Percentiles rank a stretch among this genome's conserved stretches.
These are phyloP conservation scores for Escallonia herrerae DNA, from an alignment of 129 eudicot genomes.

Conservation along the genomic window DNA sequence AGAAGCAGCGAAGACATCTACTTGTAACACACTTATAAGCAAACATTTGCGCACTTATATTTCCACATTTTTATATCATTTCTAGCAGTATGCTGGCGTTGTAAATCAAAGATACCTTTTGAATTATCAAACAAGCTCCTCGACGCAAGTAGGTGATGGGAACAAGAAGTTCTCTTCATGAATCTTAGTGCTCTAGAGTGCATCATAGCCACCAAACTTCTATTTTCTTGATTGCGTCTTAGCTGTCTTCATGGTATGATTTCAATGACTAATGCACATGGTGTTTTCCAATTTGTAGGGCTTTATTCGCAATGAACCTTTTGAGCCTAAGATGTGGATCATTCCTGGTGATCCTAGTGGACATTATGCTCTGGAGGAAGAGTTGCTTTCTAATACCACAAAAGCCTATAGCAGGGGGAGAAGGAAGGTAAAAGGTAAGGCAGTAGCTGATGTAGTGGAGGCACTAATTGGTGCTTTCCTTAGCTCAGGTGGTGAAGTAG, in stretches of 20 bases:
- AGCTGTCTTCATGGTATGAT: background rate
- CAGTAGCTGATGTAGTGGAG: slow-evolving; percentile 80
- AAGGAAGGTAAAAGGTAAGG: slow-evolving; percentile 49
- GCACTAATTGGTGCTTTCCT: slow-evolving; percentile 81
- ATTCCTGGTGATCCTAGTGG: slow-evolving; percentile 54
- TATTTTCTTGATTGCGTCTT: background rate
- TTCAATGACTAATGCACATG: too few relatives aligned
- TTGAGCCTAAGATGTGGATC: slow-evolving; percentile 74
- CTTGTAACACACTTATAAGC: too few relatives aligned
- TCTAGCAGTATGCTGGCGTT: too few relatives aligned
- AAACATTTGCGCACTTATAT: too few relatives aligned
- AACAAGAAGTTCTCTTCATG: background rate
- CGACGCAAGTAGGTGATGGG: background rate
- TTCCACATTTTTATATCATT: too few relatives aligned
- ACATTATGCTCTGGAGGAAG: slow-evolving; percentile 23
- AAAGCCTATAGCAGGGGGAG: slow-evolving; percentile 29
- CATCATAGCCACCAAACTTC: background rate
- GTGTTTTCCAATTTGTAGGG: slow-evolving; percentile 42
- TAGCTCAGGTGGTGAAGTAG: slow-evolving; percentile 62
- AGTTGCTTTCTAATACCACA: slow-evolving; percentile 20
- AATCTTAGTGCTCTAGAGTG: background rate
- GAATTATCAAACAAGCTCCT: background rate
- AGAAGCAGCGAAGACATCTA: too few relatives aligned
- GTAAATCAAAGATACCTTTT: background rate
- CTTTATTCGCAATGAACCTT: slow-evolving; percentile 65